Conservation (phyloP, 805 yeast genomes). For the Pichia manshurica region DNA sequence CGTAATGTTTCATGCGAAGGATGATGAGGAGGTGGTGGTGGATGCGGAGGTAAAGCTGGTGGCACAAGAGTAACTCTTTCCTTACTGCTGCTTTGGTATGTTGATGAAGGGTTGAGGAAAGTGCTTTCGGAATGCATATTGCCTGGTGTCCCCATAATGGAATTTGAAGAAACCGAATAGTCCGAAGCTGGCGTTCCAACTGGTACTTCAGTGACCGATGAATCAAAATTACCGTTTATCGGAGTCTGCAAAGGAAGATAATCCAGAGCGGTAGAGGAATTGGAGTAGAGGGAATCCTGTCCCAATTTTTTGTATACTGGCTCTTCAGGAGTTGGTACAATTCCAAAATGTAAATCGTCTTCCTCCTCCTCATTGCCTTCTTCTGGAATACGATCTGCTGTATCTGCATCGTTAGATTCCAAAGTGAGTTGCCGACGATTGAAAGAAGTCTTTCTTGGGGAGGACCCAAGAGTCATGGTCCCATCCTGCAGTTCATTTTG, state of each 20-base stretch:
- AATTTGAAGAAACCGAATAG: not conserved
- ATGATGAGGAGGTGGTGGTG: slow-evolving; percentile 1
- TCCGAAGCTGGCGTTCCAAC: not conserved
- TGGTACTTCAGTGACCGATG: not conserved
- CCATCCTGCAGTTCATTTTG: slow-evolving; percentile 1
- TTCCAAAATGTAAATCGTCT: slow-evolving; percentile 26
- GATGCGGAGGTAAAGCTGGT: slow-evolving; percentile 3
- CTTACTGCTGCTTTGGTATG: slow-evolving; percentile 8
- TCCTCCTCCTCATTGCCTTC: slow-evolving; percentile 8
- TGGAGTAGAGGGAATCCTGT: slow-evolving; percentile 2
- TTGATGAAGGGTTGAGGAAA: slow-evolving; percentile 5
- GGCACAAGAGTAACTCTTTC: not conserved
- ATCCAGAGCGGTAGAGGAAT: slow-evolving; percentile 4
- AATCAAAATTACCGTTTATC: not conserved
- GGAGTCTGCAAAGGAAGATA: slow-evolving; percentile 3
- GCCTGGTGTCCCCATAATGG: not conserved
- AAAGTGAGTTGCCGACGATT: slow-evolving; percentile 8
- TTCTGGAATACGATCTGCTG: not conserved
- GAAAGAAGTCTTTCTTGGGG: slow-evolving; percentile 29
- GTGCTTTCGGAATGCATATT: not conserved
- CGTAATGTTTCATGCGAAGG: too few relatives aligned
- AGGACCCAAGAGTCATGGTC: slow-evolving; percentile 24
- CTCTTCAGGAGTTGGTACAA: slow-evolving; percentile 14
- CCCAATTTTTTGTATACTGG: slow-evolving; percentile 10
- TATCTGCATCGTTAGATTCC: not conserved